phyloP scores from a whole-genome alignment of 2,329 filamentous ascomycete genomes.

The Cercospora nicotianae region DNA sequence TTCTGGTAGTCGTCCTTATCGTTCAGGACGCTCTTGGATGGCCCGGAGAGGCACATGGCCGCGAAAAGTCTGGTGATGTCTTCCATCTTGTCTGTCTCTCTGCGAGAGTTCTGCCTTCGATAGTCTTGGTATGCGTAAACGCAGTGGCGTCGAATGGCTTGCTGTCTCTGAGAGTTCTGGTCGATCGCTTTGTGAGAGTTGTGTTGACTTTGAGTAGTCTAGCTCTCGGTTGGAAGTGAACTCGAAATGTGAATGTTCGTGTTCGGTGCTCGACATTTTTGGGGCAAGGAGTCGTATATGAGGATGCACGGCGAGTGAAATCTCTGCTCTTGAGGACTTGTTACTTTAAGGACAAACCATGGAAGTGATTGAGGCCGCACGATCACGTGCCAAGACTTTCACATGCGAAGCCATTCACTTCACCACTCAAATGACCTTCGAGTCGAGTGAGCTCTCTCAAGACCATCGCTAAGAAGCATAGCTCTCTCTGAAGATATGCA shows the following conservation, averaged over 20 bases:
- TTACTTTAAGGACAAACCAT: not conserved
- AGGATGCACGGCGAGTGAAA: not conserved
- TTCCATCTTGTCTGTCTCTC: not conserved
- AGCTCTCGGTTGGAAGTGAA: not conserved
- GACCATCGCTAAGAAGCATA: not conserved
- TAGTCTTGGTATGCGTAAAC: not conserved
- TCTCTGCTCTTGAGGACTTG: not conserved
- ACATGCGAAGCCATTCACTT: not conserved
- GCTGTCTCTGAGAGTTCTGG: not conserved
- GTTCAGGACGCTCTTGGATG: not conserved
- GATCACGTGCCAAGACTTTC: not conserved
- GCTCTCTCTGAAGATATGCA: not conserved
- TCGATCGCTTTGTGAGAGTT: not conserved
- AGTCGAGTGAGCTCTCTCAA: not conserved
- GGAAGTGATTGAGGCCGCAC: not conserved
- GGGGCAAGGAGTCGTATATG: not conserved
- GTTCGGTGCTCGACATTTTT: not conserved
- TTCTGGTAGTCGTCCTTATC: not conserved
- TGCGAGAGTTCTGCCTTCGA: not conserved
- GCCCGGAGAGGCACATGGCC: not conserved
- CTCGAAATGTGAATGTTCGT: not conserved
- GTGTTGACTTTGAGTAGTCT: no score
- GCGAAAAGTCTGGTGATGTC: not conserved
- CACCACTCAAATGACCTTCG: not conserved
- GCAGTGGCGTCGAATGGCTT: not conserved